Conservation (phyloP, 345 rosid genomes). For the Gossypium herbaceum region DNA sequence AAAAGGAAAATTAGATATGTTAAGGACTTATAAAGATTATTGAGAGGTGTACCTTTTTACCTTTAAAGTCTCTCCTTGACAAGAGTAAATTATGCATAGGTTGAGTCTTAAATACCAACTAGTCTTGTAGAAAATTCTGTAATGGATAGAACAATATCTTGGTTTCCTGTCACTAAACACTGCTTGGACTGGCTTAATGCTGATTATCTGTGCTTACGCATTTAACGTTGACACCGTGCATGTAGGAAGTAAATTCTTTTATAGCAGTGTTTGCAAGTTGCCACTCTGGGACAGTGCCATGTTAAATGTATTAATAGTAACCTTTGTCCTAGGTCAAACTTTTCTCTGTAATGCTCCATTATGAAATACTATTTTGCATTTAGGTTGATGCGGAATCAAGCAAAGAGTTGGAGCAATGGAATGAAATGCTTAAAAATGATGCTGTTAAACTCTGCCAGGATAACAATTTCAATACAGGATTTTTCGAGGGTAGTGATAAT, state of each 20-base stretch:
- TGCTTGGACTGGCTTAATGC: neutral
- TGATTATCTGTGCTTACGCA: neutral
- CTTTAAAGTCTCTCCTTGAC: neutral
- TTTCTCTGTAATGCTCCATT: neutral
- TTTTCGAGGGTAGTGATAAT: conserved; percentile 88
- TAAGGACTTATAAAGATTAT: neutral
- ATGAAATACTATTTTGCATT: conserved; percentile 16
- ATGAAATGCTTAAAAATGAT: conserved; percentile 83
- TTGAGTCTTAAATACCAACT: neutral
- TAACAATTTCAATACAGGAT: conserved; percentile 87
- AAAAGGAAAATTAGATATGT: neutral
- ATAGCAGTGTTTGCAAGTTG: neutral
- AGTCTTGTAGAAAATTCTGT: neutral
- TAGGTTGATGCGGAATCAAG: conserved; percentile 85
- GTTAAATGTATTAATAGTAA: neutral
- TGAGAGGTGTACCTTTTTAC: neutral
- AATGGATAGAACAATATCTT: conserved; percentile 3
- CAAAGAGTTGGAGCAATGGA: conserved; percentile 97
- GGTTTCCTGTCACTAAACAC: neutral
- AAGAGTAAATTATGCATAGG: neutral
- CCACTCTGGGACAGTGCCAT: neutral
- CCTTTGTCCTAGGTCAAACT: neutral
- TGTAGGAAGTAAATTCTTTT: neutral
- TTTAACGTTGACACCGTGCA: neutral
- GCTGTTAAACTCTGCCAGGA: conserved; percentile 87